Evolutionary conservation across 148 eudicot genomes (phyloP), one percentile per base, ranked within the genome.

Genomic region (Diospyros kaki): DNA sequence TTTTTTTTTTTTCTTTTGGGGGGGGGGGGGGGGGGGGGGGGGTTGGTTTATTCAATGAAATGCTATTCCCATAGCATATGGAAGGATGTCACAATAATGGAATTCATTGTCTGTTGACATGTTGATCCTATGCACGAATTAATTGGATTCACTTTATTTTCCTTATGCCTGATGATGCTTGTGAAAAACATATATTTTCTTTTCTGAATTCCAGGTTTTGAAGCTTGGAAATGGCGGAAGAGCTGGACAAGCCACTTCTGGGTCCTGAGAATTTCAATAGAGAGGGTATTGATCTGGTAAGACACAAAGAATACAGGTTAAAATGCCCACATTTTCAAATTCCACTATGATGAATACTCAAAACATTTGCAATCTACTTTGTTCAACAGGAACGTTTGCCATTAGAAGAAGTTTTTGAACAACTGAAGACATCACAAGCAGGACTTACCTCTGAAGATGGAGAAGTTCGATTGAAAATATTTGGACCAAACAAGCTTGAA

Each of bases 241-340:
- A 85, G 14, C 61, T 90, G 72, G 77, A 83, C 78, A 89, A 81
- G 68, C 92, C 90, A 41, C 74, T 90, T 55, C 13, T 90, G 61
- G 84, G 76, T 80, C 90, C 94, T 74, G 85, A 83, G 28, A 81
- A 85, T 77, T 83, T 90, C 78, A 78, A 69, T 44, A 75, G 87
- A 69, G 92, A 90, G 38, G 89, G 87, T 64, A 83, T 90, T 77
- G 94, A 90, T 82, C 80, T 90, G 87, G 94, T 90, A 86, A 85
- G 78, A 44, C 45, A 5, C 12, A 3, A 41, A 51, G 12, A 68
- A 56, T 18, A 71, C 40, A 18, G 43, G 66, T 51, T 15, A 71
- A 43, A 41, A 42, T 63, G 58, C 40, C 15, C 45, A 68, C 5
- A 46, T 9, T 17, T 2, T 46, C 70, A 5, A 46, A 53, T 14